Percentiles rank a stretch among this genome's conserved stretches.
Conservation (phyloP, 257 asterid genomes). For the Solanum sejunctum region DNA sequence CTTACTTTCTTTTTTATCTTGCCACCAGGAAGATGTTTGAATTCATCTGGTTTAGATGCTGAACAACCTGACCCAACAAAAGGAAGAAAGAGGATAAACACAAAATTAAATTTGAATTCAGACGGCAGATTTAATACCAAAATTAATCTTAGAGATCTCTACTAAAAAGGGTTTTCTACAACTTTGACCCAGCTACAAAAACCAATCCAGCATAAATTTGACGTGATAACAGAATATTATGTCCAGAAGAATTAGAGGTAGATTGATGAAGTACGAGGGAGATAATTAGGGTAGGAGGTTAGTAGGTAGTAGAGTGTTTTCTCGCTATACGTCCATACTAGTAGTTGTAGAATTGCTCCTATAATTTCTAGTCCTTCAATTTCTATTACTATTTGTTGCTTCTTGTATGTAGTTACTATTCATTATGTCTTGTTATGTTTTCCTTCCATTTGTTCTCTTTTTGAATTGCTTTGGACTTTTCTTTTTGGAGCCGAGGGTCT, state of each 20-base stretch:
- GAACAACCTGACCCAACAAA: slow-evolving; percentile 58
- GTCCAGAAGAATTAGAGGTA: neutral
- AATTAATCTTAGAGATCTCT: neutral
- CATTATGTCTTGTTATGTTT: neutral
- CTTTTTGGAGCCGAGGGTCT: neutral
- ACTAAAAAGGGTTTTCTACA: neutral
- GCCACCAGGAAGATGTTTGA: slow-evolving; percentile 96
- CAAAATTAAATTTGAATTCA: neutral
- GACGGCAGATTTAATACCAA: neutral
- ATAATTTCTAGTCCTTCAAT: neutral
- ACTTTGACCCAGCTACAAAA: neutral
- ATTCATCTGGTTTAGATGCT: slow-evolving; percentile 69
- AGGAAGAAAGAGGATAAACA: neutral
- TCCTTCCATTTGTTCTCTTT: neutral
- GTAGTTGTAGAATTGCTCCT: neutral
- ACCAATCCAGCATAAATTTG: neutral
- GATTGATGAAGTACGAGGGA: neutral
- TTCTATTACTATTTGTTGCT: neutral
- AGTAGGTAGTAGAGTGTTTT: neutral
- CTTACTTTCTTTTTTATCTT: slow-evolving; percentile 86
- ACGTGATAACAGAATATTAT: neutral
- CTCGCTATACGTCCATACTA: neutral
- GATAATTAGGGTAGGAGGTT: neutral
- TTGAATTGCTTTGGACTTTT: neutral
- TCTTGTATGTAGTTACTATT: neutral